phyloP scores from a whole-genome alignment of 805 yeast species.

The Clavispora carvajalis region DNA sequence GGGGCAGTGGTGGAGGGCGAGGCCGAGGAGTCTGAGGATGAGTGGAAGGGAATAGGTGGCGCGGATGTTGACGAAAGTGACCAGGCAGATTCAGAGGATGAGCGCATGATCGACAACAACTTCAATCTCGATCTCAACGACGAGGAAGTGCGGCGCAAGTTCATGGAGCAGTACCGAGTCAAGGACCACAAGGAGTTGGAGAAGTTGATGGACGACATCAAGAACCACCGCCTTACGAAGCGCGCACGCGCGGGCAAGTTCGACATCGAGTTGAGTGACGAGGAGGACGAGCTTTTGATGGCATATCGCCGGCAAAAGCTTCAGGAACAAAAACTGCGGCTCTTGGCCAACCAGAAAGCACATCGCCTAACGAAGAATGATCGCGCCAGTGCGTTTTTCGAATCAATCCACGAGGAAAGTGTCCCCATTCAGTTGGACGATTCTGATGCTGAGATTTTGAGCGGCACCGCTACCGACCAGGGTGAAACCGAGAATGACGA shows the following conservation, averaged over 20 bases:
- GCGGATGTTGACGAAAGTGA: slow-evolving; percentile 55
- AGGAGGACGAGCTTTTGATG: slow-evolving; percentile 58
- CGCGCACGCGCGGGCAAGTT: slow-evolving; percentile 47
- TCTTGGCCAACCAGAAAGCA: slow-evolving; percentile 42
- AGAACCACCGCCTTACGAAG: slow-evolving; percentile 64
- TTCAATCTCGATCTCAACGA: slow-evolving; percentile 53
- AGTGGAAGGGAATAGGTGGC: slow-evolving; percentile 81
- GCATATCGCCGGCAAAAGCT: slow-evolving; percentile 41
- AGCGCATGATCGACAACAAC: slow-evolving; percentile 69
- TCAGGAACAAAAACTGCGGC: slow-evolving; percentile 44
- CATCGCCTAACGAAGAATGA: slow-evolving; percentile 45
- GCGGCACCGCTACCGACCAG: neutral
- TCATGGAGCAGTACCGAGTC: slow-evolving; percentile 55
- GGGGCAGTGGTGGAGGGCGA: slow-evolving; percentile 67
- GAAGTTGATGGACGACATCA: slow-evolving; percentile 64
- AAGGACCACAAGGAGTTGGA: slow-evolving; percentile 61
- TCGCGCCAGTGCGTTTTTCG: slow-evolving; percentile 62
- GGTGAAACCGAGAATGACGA: slow-evolving; percentile 13
- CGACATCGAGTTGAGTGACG: slow-evolving; percentile 67
- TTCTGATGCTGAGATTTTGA: slow-evolving; percentile 17
- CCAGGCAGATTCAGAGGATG: slow-evolving; percentile 69
- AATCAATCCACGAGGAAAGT: slow-evolving; percentile 50
- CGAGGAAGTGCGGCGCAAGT: slow-evolving; percentile 51
- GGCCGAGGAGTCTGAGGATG: slow-evolving; percentile 88
- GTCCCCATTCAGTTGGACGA: slow-evolving; percentile 25